phyloP scores from a whole-genome alignment of 202 grass and related monocot species.

The Eragrostis tef region DNA sequence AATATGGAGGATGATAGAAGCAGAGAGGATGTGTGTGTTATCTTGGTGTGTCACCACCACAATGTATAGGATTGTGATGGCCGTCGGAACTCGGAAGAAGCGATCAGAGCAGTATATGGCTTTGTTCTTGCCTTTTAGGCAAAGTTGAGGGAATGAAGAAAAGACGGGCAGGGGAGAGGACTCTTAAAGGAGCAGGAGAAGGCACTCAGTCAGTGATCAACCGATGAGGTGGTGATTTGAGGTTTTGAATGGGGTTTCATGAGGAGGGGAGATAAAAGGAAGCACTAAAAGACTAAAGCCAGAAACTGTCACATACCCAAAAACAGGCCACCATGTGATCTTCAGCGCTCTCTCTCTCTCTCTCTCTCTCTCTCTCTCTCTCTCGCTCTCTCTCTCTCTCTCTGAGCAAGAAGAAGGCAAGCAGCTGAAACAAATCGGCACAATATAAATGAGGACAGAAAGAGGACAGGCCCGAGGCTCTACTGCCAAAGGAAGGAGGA shows the following conservation, averaged over 20 bases:
- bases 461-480: conserved; percentile 58
- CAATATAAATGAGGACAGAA: conserved; percentile 49
- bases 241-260: conserved; percentile 66
- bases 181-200: conserved; percentile 53
- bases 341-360: conserved; percentile 53
- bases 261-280: conserved; percentile 61
- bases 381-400: conserved; percentile 10
- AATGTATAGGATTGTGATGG: conserved; percentile 38
- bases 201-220: conserved; percentile 42
- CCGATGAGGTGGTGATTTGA: conserved; percentile 50
- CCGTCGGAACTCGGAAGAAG: conserved; percentile 28
- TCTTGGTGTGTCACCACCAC: conserved; percentile 39
- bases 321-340: conserved; percentile 74
- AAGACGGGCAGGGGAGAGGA: conserved; percentile 39
- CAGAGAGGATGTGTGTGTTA: conserved; percentile 31
- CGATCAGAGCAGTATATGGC: conserved; percentile 53
- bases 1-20: conserved; percentile 38
- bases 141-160: conserved; percentile 48
- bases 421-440: conserved; percentile 49
- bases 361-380: conserved; percentile 36
- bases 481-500: conserved; percentile 55
- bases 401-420: conserved; percentile 24
- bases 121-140: conserved; percentile 43
- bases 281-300: conserved; percentile 56
- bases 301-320: conserved; percentile 63